A percentile compares a stretch with the other conserved stretches of the same genome.
phyloP scores from a whole-genome alignment of 352 stramenopile genomes.

The Pseudoperonospora humuli region DNA sequence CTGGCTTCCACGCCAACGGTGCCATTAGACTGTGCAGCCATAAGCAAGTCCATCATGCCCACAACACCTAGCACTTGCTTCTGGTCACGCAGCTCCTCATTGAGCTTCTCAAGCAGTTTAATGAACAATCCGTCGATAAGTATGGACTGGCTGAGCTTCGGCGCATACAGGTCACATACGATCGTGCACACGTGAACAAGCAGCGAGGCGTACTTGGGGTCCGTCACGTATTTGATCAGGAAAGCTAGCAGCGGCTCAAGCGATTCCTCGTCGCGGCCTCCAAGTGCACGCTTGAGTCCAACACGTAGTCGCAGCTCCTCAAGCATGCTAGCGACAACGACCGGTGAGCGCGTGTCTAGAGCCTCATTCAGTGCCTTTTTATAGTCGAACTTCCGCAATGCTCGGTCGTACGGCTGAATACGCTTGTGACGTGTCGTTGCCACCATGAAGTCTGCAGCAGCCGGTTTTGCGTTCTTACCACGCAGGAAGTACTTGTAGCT shows the following conservation, averaged over 20 bases:
- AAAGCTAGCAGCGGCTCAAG: slow-evolving; percentile 93
- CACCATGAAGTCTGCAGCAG: slow-evolving; percentile 69
- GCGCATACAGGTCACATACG: slow-evolving; percentile 90
- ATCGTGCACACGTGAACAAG: slow-evolving; percentile 90
- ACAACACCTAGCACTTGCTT: slow-evolving; percentile 81
- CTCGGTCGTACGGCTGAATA: slow-evolving; percentile 88
- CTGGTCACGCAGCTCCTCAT: slow-evolving; percentile 79
- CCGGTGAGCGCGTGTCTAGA: slow-evolving; percentile 85
- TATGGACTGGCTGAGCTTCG: slow-evolving; percentile 86
- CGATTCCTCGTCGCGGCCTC: slow-evolving; percentile 89
- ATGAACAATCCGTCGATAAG: slow-evolving; percentile 92
- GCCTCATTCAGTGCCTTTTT: slow-evolving; percentile 92
- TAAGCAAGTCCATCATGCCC: slow-evolving; percentile 86
- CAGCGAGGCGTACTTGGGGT: slow-evolving; percentile 89
- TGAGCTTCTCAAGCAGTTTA: slow-evolving; percentile 85
- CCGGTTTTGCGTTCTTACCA: slow-evolving; percentile 76
- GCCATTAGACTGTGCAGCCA: slow-evolving; percentile 76
- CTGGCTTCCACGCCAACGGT: slow-evolving; percentile 25
- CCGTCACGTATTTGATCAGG: slow-evolving; percentile 91
- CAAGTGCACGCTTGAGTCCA: slow-evolving; percentile 85
- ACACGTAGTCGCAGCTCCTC: slow-evolving; percentile 91
- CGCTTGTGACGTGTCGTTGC: slow-evolving; percentile 81
- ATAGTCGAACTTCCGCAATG: slow-evolving; percentile 94
- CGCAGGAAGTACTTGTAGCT: slow-evolving; percentile 89
- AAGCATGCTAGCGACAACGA: slow-evolving; percentile 90